These are phyloP conservation scores for Plantago lanceolata DNA, from an alignment of 305 asterid species.

Conservation along the genomic window DNA sequence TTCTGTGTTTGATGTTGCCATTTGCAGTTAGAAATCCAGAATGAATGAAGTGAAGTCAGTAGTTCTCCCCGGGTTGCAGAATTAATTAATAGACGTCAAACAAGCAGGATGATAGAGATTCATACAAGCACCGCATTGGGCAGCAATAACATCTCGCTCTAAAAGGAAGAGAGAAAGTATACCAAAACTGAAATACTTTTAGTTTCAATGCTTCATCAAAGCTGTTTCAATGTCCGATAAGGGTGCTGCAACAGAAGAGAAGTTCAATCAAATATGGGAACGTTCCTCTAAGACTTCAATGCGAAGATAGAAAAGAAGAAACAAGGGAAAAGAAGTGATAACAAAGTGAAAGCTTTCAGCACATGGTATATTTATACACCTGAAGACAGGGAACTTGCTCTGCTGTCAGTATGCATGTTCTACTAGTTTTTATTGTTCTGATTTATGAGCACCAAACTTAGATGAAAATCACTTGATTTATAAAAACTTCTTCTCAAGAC, in stretches of 20 bases:
- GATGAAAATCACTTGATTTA: too few relatives aligned
- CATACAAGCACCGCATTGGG: conserved; percentile 28
- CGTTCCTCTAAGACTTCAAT: too few relatives aligned
- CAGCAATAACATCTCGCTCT: conserved; percentile 15
- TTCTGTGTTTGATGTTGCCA: background rate
- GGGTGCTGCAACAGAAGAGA: conserved; percentile 42
- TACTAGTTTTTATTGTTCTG: too few relatives aligned
- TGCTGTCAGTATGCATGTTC: too few relatives aligned
- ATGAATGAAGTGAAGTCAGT: background rate
- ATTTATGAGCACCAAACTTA: too few relatives aligned
- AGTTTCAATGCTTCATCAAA: conserved; percentile 43
- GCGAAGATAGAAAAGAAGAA: too few relatives aligned
- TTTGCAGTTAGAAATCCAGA: background rate
- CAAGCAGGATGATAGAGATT: conserved; percentile 25
- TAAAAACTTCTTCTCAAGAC: too few relatives aligned
- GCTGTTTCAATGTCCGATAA: conserved; percentile 56
- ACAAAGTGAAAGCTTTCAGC: too few relatives aligned
- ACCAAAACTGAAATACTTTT: background rate
- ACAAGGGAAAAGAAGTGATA: too few relatives aligned
- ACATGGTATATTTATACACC: too few relatives aligned
- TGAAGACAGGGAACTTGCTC: too few relatives aligned
- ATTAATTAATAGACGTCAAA: background rate
- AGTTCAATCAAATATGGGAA: conserved; percentile 15
- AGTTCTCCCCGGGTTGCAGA: background rate
- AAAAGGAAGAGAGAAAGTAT: conserved; percentile 15